Evolutionary conservation across 768 basidiomycete species (phyloP), one percentile per base, ranked within the genome.

Genomic region (Tephrocybe sp.): DNA sequence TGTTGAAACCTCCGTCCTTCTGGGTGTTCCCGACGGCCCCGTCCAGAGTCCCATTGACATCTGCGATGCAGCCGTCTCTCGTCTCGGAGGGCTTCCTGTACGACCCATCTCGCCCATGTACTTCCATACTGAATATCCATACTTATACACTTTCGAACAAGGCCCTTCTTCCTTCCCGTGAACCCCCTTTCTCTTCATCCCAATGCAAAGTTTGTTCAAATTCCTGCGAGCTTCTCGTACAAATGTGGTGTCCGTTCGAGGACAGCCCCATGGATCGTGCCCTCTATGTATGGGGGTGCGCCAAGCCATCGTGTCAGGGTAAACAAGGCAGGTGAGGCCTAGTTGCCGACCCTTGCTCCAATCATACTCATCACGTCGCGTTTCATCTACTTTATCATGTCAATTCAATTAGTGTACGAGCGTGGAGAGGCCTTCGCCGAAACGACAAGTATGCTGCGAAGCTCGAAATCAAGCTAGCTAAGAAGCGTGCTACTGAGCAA

Each of bases 201-300:
- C 70, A 75, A 43, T 95, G 92, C 79, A 82, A 78, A 63, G 69
- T 76, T 43, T 96, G 92, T 69, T 72, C 75, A 9, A 67, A 73
- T 16, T 80, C 86, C 0, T 92, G 87, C 89, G 84, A 90, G 55
- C 77, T 96, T 18, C 77, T 94, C 30, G 76, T 89, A 9, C 92
- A 95, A 61, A 77, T 96, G 60, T 94, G 90, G 89, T 93, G 89
- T 65, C 93, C 93, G 0, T 82, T 94, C 57, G 87, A 93, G 61
- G 74, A 85, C 30, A 94, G 89, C 58, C 80, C 86, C 5, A 84
- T 86, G 78, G 92, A 96, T 61, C 79, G 93, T 44, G 87, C 84
- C 3, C 69, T 94, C 39, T 94, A 93, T 58, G 75, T 92, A 18
- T 95, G 90, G 86, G 91, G 83, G 9, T 96, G 92, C 60, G 73